Base-by-base conservation (phyloP, 169 alveolate species). In the Eimeria acervulina region DNA sequence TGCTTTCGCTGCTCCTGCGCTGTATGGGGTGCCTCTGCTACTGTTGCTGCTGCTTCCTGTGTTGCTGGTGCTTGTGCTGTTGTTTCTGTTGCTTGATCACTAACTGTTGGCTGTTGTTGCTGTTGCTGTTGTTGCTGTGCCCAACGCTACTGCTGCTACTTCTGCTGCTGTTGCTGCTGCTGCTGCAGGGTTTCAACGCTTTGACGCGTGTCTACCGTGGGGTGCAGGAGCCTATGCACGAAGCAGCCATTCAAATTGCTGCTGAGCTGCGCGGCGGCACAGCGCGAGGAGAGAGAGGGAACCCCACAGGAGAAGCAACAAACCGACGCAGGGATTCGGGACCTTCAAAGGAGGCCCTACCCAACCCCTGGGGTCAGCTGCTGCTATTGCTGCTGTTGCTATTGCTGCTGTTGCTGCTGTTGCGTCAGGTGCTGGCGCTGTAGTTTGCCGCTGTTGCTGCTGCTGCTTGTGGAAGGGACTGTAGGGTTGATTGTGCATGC, bases 201-300 rank as follows among this genome's bases (percentile, higher is more conserved):
- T 90, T 97, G 26, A 90, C 93, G 33, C 89, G 97, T 59, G 96
- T 97, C 95, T 96, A 97, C 68, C 97, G 96, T 63, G 95, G 96
- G 17, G 96, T 97, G 40, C 97, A 96, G 44, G 98, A 97, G 78
- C 98, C 98, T 40, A 97, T 97, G 97, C 96, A 96, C 95, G 97
- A 96, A 42, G 97, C 98, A 33, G 96, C 98, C 28, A 47, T 94
- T 55, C 61, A 94, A 80, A 52, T 78, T 19, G 89, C 87, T 8
- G 93, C 47, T 15, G 90, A 63, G 52, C 68, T 31, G 44, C 44
- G 36, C 38, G 78, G 40, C 17, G 78, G 68, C n/a, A n/a, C 28
- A 12, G 26, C 68, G 13, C 36, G 47, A 26, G 74, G 21, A 47
- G 38, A 47, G 68, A 52, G 78, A 47, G 7, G 44, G 51, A 42